Percentiles rank a stretch among this genome's conserved stretches.
These are phyloP conservation scores for Aspergillus sp. DNA, from an alignment of 2,329 filamentous ascomycete species.

Conservation along the genomic window DNA sequence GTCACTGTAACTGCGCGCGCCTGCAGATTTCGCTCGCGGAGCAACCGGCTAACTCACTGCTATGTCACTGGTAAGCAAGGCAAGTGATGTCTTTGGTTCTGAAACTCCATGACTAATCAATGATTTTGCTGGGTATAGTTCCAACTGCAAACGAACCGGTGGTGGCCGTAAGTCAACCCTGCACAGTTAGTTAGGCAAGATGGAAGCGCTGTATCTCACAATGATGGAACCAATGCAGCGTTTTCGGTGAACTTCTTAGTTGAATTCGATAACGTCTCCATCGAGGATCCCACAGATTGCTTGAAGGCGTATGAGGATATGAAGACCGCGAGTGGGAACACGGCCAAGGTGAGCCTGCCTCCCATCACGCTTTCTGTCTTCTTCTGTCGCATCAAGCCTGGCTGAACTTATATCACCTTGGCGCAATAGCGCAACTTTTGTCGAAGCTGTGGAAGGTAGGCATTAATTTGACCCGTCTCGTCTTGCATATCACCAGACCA, in stretches of 20 bases:
- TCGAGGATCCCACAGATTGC: constrained; percentile 8
- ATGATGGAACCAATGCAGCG: constrained; percentile 4
- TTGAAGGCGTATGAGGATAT: constrained; percentile 12
- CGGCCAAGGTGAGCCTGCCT: constrained; percentile 6
- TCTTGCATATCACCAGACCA: too few species aligned
- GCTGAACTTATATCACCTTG: too few species aligned
- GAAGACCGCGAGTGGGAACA: constrained; percentile 10
- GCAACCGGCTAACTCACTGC: constrained; percentile 9
- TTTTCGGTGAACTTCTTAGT: constrained; percentile 20
- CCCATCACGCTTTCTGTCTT: not conserved
- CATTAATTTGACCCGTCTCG: not conserved
- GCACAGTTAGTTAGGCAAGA: not conserved
- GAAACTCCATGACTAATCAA: too few species aligned
- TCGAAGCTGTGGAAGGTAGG: constrained; percentile 16
- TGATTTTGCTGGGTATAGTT: constrained; percentile 1
- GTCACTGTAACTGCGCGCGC: constrained; percentile 18
- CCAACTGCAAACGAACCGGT: constrained; percentile 15
- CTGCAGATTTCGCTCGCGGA: constrained; percentile 13
- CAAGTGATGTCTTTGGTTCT: not conserved
- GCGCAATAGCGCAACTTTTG: constrained; percentile 16
- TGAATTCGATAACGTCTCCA: constrained; percentile 8
- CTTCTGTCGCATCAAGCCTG: too few species aligned
- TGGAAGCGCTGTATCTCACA: too few species aligned
- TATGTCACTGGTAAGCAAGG: constrained; percentile 17
- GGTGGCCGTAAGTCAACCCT: constrained; percentile 9